These are phyloP conservation scores for Leavenworthia alabamica DNA, from an alignment of 345 rosid genomes.

Conservation along the genomic window DNA sequence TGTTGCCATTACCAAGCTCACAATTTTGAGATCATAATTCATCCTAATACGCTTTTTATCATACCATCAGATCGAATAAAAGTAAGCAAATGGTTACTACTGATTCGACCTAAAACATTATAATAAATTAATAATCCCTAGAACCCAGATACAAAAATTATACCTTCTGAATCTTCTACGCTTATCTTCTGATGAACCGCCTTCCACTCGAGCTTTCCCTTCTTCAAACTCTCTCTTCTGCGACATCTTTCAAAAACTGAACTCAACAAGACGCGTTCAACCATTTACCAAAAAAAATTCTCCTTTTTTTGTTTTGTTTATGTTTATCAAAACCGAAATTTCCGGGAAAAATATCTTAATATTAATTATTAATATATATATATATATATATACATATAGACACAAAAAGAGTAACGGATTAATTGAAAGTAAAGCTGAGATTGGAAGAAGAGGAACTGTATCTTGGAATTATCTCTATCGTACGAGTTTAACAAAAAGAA, in stretches of 20 bases:
- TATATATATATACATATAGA: background rate
- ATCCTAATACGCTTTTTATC: background rate
- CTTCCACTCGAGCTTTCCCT: constrained; percentile 47
- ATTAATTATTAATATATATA: too few species aligned
- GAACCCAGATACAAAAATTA: background rate
- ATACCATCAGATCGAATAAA: background rate
- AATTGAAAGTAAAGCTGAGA: background rate
- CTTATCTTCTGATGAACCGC: constrained; percentile 55
- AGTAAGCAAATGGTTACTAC: background rate
- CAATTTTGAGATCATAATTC: background rate
- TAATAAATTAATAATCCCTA: background rate
- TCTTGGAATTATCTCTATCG: constrained; percentile 24
- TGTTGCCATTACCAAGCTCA: background rate
- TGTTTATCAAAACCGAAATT: background rate
- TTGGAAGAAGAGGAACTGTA: constrained; percentile 9
- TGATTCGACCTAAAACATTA: background rate
- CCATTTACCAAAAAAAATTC: constrained; percentile 15
- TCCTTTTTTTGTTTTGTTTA: background rate
- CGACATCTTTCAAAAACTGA: constrained; percentile 47
- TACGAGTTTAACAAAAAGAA: background rate
- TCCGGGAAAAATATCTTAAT: background rate
- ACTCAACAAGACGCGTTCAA: constrained; percentile 17
- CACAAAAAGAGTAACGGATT: constrained; percentile 16
- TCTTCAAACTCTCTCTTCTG: constrained; percentile 84
- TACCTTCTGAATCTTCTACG: constrained; percentile 66